Evolutionary conservation across 768 basidiomycete genomes (phyloP).

Genomic region (Calocybe indica): DNA sequence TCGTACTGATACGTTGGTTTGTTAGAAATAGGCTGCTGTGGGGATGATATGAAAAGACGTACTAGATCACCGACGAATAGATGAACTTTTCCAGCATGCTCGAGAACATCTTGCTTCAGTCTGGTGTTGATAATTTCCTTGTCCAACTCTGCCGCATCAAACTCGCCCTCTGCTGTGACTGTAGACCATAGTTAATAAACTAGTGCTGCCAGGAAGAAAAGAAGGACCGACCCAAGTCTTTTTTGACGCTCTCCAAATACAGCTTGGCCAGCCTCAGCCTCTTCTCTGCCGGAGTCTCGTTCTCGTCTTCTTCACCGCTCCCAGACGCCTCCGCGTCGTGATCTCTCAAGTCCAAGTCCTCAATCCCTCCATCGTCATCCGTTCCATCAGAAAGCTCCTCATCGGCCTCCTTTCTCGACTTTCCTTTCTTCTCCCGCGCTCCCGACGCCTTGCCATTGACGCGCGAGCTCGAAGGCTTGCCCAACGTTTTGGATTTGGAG

Average conservation of each 20-base stretch:
- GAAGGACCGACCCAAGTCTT: slow-evolving; percentile 51
- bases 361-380: slow-evolving; percentile 48
- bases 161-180: slow-evolving; percentile 72
- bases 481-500: slow-evolving; percentile 20
- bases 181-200: neutral
- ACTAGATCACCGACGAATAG: slow-evolving; percentile 73
- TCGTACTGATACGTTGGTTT: slow-evolving; percentile 40
- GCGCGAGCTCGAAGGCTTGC: neutral
- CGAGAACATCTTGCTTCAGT: slow-evolving; percentile 86
- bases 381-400: slow-evolving; percentile 70
- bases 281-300: slow-evolving; percentile 93
- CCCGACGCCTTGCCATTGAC: neutral
- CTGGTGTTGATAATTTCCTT: slow-evolving; percentile 86
- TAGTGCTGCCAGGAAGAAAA: neutral
- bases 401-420: slow-evolving; percentile 32
- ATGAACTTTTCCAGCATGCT: slow-evolving; percentile 85
- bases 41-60: slow-evolving; percentile 17
- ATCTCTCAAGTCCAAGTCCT: slow-evolving; percentile 68
- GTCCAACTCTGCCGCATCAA: slow-evolving; percentile 95
- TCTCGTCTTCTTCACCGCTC: slow-evolving; percentile 79
- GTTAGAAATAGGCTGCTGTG: neutral
- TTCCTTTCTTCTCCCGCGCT: slow-evolving; percentile 18
- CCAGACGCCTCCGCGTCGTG: slow-evolving; percentile 41
- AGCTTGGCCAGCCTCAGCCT: slow-evolving; percentile 84
- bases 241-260: slow-evolving; percentile 82